phyloP scores from a whole-genome alignment of 2,329 filamentous ascomycete genomes.

The Corynespora cassiicola region DNA sequence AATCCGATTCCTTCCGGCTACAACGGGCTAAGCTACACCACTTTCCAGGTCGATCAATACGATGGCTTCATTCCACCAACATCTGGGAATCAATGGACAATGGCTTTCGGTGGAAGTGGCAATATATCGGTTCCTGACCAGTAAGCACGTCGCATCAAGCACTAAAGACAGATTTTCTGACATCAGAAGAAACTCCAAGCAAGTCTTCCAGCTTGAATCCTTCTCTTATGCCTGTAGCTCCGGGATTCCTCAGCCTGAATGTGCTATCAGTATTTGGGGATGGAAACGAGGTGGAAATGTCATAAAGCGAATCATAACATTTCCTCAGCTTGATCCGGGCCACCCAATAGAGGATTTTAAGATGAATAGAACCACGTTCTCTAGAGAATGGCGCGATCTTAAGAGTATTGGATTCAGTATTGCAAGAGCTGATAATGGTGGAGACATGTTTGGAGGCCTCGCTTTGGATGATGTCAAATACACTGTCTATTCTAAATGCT shows the following conservation, averaged over 20 bases:
- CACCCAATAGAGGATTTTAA: constrained; percentile 21
- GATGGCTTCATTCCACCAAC: constrained; percentile 25
- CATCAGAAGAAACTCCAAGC: constrained; percentile 14
- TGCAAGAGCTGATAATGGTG: constrained; percentile 25
- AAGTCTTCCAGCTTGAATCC: constrained; percentile 19
- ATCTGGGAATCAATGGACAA: constrained; percentile 22
- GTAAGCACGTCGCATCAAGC: not conserved
- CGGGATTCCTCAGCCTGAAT: constrained; percentile 26
- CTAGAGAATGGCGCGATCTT: constrained; percentile 16
- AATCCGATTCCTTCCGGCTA: constrained; percentile 25
- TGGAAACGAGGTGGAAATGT: constrained; percentile 13
- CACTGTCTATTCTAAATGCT: no score
- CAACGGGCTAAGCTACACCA: constrained; percentile 21
- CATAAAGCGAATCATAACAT: constrained; percentile 21
- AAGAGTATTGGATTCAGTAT: constrained; percentile 31
- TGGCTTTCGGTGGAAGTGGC: constrained; percentile 27
- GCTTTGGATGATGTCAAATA: constrained; percentile 29
- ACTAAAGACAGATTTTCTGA: not conserved
- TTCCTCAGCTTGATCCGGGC: constrained; percentile 22
- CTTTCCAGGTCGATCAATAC: constrained; percentile 27
- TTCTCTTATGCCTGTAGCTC: constrained; percentile 26
- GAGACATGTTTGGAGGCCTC: constrained; percentile 27
- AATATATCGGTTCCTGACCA: constrained; percentile 20
- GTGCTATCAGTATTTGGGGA: constrained; percentile 27
- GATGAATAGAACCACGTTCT: constrained; percentile 26